phyloP scores from a whole-genome alignment of 1,139 yeast species.

The Candida sp. region DNA sequence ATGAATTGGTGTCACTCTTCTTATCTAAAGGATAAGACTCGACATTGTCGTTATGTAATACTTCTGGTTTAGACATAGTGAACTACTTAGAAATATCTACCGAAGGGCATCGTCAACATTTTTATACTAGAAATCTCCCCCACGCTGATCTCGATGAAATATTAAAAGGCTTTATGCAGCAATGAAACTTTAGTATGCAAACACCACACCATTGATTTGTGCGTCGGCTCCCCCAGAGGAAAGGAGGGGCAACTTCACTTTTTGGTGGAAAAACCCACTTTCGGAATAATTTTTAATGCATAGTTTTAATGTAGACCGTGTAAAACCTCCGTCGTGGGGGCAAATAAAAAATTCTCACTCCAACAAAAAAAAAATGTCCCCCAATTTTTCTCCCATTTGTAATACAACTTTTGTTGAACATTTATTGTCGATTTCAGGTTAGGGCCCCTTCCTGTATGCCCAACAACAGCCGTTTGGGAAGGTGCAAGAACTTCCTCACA shows the following conservation, averaged over 20 bases:
- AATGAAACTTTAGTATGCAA: not conserved
- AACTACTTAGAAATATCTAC: too few relatives aligned
- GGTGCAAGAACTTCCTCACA: too few relatives aligned
- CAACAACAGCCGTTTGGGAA: too few relatives aligned
- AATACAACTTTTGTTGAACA: too few relatives aligned
- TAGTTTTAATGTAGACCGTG: not conserved
- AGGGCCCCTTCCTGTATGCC: too few relatives aligned
- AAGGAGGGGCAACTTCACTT: too few relatives aligned
- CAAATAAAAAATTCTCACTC: too few relatives aligned
- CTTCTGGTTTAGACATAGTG: conserved; percentile 1
- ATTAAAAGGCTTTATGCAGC: not conserved
- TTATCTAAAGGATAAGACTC: not conserved
- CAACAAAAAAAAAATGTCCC: not conserved
- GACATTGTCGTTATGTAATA: not conserved
- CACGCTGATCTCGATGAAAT: not conserved
- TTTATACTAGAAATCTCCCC: not conserved
- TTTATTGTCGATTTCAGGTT: too few relatives aligned
- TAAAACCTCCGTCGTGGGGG: not conserved
- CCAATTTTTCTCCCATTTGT: not conserved
- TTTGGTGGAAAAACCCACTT: too few relatives aligned
- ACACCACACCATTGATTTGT: not conserved
- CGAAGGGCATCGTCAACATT: too few relatives aligned
- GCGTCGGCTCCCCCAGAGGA: not conserved
- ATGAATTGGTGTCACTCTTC: not conserved
- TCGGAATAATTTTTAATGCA: not conserved